phyloP scores from a whole-genome alignment of 306 rosid species.

The Castanea crenata region DNA sequence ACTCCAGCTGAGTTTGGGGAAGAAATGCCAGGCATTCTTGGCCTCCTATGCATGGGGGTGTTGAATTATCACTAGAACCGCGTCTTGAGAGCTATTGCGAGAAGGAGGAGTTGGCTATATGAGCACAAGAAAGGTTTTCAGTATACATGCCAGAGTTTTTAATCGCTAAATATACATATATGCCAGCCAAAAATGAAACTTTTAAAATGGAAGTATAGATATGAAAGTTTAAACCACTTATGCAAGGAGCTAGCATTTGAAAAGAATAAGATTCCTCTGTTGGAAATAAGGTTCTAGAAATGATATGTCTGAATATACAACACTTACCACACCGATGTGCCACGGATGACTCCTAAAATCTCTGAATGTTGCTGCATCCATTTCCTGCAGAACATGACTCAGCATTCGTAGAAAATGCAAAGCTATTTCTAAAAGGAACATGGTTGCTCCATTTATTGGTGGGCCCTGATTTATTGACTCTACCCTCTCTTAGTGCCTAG shows the following conservation, averaged over 20 bases:
- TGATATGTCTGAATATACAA: constrained; percentile 3
- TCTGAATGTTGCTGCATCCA: constrained; percentile 87
- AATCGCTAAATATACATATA: background rate
- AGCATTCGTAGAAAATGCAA: constrained; percentile 14
- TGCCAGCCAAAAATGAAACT: background rate
- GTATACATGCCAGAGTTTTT: background rate
- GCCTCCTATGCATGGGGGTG: constrained; percentile 58
- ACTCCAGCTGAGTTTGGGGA: constrained; percentile 19
- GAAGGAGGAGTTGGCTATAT: constrained; percentile 67
- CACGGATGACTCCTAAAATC: constrained; percentile 69
- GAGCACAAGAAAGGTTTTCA: constrained; percentile 2
- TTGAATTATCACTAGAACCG: constrained; percentile 77
- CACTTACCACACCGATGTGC: constrained; percentile 92
- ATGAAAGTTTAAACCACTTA: background rate
- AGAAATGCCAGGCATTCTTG: constrained; percentile 23
- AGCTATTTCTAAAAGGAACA: constrained; percentile 7
- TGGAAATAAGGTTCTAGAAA: constrained; percentile 3
- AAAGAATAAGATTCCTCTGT: background rate
- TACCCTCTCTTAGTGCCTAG: background rate
- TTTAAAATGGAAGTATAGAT: background rate
- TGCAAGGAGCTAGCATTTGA: no score
- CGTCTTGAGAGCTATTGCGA: constrained; percentile 39
- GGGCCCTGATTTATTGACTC: background rate
- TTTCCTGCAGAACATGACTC: constrained; percentile 55
- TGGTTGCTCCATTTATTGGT: background rate